A percentile compares a stretch with the other conserved stretches of the same genome.
Conservation (phyloP, 305 asterid species). For the Ruellia speciosa region DNA sequence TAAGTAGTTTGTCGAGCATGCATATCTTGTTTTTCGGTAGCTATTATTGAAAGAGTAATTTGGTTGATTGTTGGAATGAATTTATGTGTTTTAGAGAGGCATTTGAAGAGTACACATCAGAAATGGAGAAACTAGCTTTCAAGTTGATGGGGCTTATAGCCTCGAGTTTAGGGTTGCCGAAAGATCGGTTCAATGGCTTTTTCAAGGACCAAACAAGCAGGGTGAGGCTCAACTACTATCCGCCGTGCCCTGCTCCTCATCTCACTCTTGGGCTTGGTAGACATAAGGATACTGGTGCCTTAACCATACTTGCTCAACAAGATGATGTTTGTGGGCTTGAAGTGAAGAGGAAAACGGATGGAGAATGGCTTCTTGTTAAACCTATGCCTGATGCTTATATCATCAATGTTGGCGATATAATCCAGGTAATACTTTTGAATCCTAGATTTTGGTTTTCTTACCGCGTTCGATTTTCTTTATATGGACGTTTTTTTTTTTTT, state of each 20-base stretch:
- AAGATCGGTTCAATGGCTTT: conserved; percentile 36
- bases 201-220: conserved; percentile 44
- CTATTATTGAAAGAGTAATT: too few species aligned
- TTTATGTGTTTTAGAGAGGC: too few species aligned
- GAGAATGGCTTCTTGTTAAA: conserved; percentile 54
- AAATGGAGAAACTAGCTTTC: conserved; percentile 41
- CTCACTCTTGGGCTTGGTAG: conserved; percentile 63
- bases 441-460: too few species aligned
- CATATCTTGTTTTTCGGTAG: too few species aligned
- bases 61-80: too few species aligned
- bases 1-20: too few species aligned
- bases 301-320: conserved; percentile 58
- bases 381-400: conserved; percentile 53
- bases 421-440: conserved; percentile 32
- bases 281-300: conserved; percentile 53
- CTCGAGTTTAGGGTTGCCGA: conserved; percentile 44
- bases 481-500: too few species aligned
- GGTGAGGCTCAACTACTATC: conserved; percentile 55
- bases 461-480: too few species aligned
- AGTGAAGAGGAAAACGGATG: conserved; percentile 55
- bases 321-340: conserved; percentile 62
- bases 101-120: conserved; percentile 39
- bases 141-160: conserved; percentile 46
- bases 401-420: conserved; percentile 55
- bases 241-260: conserved; percentile 58